Base-by-base conservation (phyloP, 164 flowering plant species). In the Kalanchoe fedtschenkoi region DNA sequence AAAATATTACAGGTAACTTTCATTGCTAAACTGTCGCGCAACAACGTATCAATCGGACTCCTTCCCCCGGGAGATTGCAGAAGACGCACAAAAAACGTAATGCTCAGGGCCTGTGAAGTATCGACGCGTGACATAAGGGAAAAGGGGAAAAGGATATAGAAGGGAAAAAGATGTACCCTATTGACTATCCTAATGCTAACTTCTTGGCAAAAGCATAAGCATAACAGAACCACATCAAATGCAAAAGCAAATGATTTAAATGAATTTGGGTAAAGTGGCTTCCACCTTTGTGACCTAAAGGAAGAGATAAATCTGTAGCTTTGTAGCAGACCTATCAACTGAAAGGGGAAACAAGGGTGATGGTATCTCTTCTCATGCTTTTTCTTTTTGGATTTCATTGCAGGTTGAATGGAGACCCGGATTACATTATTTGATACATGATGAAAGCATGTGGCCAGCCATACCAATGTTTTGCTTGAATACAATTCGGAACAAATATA, bases 361-460 rank as follows among this genome's bases (percentile, higher is more conserved):
- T 68, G 71, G 66, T 65, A 73, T 68, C 75, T 66, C 71, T 21
- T 51, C 47, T 47, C 70, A 66, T 64, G 55, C 55, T 35, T 61
- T 67, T 33, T 59, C 55, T 62, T 65, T 73, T 66, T 69, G 68
- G 68, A 64, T 44, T 69, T 64, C 65, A 63, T 69, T 62, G 68
- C 76, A 60, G 65, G 62, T 55, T 56, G 54, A 34, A 60, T 34
- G 51, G 19, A 19, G 57, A 66, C 16, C 38, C 56, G 17, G 16
- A 24, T 37, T 34, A 60, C 35, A 41, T 64, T 42, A 74, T 3
- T 54, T 63, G 44, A 61, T 65, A 67, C 66, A 69, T 67, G 67
- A 69, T 64, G 72, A 62, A 58, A 67, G 72, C 77, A 74, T 69
- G 77, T 78, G 78, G 70, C 73, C 66, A 70, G 68, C 71, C 72